Conservation (phyloP, 371 early-diverging fungal genomes). For the Apophysomyces elegans region DNA sequence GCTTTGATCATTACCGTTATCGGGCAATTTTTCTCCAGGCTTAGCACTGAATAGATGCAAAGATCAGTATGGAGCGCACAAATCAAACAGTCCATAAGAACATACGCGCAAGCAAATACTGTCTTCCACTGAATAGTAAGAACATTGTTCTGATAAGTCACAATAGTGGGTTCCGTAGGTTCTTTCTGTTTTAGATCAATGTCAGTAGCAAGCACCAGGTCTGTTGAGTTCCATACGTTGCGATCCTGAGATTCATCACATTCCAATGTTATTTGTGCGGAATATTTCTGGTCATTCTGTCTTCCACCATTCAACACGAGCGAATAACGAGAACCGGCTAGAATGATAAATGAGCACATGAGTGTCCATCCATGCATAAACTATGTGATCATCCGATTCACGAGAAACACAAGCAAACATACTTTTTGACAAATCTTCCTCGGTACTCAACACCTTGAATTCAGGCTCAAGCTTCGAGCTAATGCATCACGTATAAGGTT, state of each 20-base stretch:
- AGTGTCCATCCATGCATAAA: neutral
- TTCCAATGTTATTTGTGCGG: constrained; percentile 25
- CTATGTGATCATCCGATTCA: neutral
- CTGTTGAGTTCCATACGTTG: constrained; percentile 10
- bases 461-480: constrained; percentile 19
- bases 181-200: constrained; percentile 16
- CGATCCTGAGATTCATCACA: constrained; percentile 22
- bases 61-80: neutral
- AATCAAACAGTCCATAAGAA: neutral
- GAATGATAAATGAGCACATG: neutral
- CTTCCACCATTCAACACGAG: constrained; percentile 25
- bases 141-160: constrained; percentile 39
- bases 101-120: constrained; percentile 52
- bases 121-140: constrained; percentile 51
- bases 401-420: neutral
- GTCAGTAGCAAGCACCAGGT: neutral
- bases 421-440: constrained; percentile 25
- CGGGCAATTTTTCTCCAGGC: constrained; percentile 32
- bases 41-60: constrained; percentile 20
- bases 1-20: constrained; percentile 17
- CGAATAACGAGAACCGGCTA: constrained; percentile 20
- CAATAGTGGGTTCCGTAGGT: constrained; percentile 30
- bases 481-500: neutral
- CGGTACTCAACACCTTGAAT: constrained; percentile 15
- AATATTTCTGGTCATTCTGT: constrained; percentile 15